A percentile compares a stretch with the other conserved stretches of the same genome.
Evolutionary conservation across 768 basidiomycete species (phyloP).

Genomic region (Tricholoma flavovirens): DNA sequence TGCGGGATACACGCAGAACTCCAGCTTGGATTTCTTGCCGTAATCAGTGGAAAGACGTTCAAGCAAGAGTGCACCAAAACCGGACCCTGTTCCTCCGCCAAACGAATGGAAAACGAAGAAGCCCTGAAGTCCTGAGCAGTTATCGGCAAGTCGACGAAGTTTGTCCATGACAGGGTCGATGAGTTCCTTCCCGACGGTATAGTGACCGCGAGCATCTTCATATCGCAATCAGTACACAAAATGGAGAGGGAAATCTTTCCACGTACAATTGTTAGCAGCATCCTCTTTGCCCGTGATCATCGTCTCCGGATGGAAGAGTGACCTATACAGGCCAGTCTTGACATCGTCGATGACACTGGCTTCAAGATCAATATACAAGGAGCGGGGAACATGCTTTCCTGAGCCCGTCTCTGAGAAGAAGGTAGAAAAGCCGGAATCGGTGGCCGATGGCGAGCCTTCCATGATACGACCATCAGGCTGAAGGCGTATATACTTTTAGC

Average conservation of each 20-base stretch:
- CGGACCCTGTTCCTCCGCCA: slow-evolving; percentile 98
- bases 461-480: slow-evolving; percentile 93
- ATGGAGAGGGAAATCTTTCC: not conserved
- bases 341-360: slow-evolving; percentile 98
- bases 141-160: slow-evolving; percentile 93
- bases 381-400: slow-evolving; percentile 96
- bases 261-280: slow-evolving; percentile 95
- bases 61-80: slow-evolving; percentile 95
- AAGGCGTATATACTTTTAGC: slow-evolving; percentile 7
- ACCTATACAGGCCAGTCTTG: slow-evolving; percentile 90
- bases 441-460: slow-evolving; percentile 67
- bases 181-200: slow-evolving; percentile 97
- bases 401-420: slow-evolving; percentile 98
- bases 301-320: slow-evolving; percentile 98
- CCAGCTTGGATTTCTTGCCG: slow-evolving; percentile 98
- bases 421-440: slow-evolving; percentile 93
- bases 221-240: not conserved
- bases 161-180: slow-evolving; percentile 98
- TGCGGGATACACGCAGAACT: slow-evolving; percentile 97
- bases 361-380: slow-evolving; percentile 95
- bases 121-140: slow-evolving; percentile 96
- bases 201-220: slow-evolving; percentile 95
- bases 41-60: slow-evolving; percentile 98
- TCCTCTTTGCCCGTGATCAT: slow-evolving; percentile 99
- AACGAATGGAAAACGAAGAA: slow-evolving; percentile 99